phyloP scores from a whole-genome alignment of 169 alveolate species.

The Amoebophrya sp. region DNA sequence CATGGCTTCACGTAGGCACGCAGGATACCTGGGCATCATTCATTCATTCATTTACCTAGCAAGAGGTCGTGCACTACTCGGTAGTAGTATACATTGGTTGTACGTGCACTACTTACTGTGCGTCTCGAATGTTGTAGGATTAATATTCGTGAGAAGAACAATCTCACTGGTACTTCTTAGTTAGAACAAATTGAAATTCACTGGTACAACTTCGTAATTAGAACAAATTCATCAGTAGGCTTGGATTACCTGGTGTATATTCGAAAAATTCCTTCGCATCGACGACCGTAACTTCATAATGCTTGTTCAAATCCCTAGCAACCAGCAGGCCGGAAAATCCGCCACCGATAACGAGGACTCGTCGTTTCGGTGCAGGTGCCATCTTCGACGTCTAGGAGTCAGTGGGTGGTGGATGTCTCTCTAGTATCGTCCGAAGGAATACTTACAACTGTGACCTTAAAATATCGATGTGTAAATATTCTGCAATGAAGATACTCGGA shows the following conservation, averaged over 20 bases:
- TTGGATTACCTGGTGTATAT: slow-evolving; percentile 28
- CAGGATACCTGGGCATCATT: slow-evolving; percentile 29
- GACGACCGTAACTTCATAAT: slow-evolving; percentile 42
- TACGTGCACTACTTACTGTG: background rate
- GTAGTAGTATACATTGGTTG: background rate
- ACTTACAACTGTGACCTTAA: too few species aligned
- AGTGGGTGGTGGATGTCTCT: too few species aligned
- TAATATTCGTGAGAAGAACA: background rate
- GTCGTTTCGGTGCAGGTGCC: background rate
- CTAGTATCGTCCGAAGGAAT: too few species aligned
- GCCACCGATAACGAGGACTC: background rate
- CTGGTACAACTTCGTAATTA: too few species aligned
- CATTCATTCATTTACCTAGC: too few species aligned
- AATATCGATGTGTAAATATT: too few species aligned
- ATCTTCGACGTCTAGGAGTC: too few species aligned
- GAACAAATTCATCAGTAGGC: too few species aligned
- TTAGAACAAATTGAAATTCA: too few species aligned
- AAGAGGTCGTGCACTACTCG: background rate
- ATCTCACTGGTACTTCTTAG: too few species aligned
- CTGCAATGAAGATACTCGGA: too few species aligned
- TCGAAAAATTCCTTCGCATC: slow-evolving; percentile 37
- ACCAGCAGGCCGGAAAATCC: too few species aligned
- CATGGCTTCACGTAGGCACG: slow-evolving; percentile 47
- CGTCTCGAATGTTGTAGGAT: background rate
- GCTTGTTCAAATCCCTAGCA: slow-evolving; percentile 32